Percentiles rank a stretch among this genome's conserved stretches.
Conservation (phyloP, 208 protist species). For the Naegleria gruberi region DNA sequence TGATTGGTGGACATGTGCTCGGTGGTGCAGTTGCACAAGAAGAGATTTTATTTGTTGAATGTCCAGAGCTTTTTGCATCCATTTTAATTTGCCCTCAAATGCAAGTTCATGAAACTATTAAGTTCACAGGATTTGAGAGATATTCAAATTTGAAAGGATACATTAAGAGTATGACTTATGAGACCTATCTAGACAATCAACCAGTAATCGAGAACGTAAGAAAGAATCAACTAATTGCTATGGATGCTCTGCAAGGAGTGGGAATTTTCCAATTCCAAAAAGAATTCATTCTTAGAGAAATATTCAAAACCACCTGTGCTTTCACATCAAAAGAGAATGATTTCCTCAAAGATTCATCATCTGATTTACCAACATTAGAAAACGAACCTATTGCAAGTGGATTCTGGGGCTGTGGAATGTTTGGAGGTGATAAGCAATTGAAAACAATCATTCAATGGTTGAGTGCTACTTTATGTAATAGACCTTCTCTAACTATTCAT, state of each 20-base stretch:
- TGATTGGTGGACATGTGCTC: conserved; percentile 68
- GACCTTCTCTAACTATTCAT: not conserved
- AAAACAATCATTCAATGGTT: conserved; percentile 73
- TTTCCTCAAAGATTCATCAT: not conserved
- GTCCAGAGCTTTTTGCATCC: conserved; percentile 62
- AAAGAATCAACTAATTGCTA: not conserved
- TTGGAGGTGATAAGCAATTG: conserved; percentile 62
- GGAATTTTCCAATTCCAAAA: not conserved
- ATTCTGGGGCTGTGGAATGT: conserved; percentile 80
- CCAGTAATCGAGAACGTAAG: not conserved
- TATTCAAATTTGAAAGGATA: conserved; percentile 62
- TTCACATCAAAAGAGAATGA: not conserved
- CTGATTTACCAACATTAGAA: not conserved
- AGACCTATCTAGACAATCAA: not conserved
- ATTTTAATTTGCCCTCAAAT: conserved; percentile 57
- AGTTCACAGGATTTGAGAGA: conserved; percentile 52
- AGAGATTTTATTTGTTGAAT: conserved; percentile 70
- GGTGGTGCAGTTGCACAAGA: conserved; percentile 70
- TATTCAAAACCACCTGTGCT: not conserved
- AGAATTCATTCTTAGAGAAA: not conserved
- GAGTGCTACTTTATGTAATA: conserved; percentile 52
- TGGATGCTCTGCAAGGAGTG: conserved; percentile 2
- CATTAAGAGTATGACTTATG: conserved; percentile 52
- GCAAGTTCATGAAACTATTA: conserved; percentile 54
- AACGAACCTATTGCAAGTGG: conserved; percentile 53